Evolutionary conservation across 352 stramenopile genomes (phyloP).

Genomic region (Achlya hypogyna): DNA sequence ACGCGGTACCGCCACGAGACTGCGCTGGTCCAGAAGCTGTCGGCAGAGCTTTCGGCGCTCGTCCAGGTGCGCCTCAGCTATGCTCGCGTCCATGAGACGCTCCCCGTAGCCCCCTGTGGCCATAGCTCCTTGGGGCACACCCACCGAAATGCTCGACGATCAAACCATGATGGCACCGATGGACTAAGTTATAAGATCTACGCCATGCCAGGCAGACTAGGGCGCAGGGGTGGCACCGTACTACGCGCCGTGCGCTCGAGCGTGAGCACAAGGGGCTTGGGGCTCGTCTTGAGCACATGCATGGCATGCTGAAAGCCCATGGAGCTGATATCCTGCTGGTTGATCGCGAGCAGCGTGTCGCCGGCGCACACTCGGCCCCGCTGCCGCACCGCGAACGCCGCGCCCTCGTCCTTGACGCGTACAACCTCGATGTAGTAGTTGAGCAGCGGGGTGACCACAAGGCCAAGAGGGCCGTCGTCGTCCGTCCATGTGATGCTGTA

Average conservation of each 20-base stretch:
- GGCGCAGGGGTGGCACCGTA: no score
- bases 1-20: not conserved
- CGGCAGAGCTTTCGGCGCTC: not conserved
- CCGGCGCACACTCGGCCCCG: slow-evolving; percentile 78
- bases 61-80: not conserved
- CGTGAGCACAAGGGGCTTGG: slow-evolving; percentile 80
- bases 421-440: slow-evolving; percentile 84
- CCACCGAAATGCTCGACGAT: no score
- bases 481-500: slow-evolving; percentile 89
- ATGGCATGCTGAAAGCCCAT: slow-evolving; percentile 82
- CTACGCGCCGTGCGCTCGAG: slow-evolving; percentile 58
- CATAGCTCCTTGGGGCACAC: no score
- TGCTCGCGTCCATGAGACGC: no score
- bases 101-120: no score
- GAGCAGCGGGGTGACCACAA: slow-evolving; percentile 66
- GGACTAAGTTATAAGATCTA: no score
- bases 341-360: slow-evolving; percentile 77
- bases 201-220: no score
- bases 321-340: slow-evolving; percentile 88
- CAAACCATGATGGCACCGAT: no score
- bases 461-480: slow-evolving; percentile 71
- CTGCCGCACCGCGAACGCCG: slow-evolving; percentile 24
- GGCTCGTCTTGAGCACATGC: slow-evolving; percentile 76
- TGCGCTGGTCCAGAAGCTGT: not conserved
- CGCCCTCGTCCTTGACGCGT: slow-evolving; percentile 81